Base-by-base conservation (phyloP, 164 flowering plant species). In the Brasenia schreberi region DNA sequence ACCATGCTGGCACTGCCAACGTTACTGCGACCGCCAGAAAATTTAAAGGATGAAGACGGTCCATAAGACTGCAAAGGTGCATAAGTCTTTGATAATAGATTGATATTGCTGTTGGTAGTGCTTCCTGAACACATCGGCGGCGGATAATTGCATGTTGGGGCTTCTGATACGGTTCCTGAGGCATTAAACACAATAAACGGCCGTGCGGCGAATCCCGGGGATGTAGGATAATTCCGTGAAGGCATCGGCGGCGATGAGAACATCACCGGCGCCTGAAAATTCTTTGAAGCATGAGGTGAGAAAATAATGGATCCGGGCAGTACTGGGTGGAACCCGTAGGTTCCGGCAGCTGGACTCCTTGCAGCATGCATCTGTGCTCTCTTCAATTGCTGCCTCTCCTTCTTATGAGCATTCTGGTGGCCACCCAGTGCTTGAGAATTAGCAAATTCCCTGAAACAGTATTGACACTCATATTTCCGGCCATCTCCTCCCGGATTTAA, bases 401-500 rank as follows among this genome's bases (percentile, higher is more conserved):
- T 85, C 72, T 85, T 85, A 75, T 85, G 89, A 1, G 89, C 89
- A 83, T 85, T 85, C 60, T 85, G 89, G 71, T 85, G 89, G 64
- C 89, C 89, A 0, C 89, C 89, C 3, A 85, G 70, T 9, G 89
- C 89, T 58, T 85, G 89, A 0, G 89, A 85, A 75, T 85, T 85
- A 60, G 85, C 84, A 64, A 85, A 85, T 61, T 83, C 87, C 0
- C 89, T 64, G 73, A 77, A 79, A 61, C 89, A 85, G 73, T 85
- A 85, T 68, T 85, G 89, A 67, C 89, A 85, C 85, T 83, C 89
- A 81, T 77, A 85, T 53, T 82, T 85, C 64, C 89, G 75, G 68
- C 74, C 75, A 44, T 68, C 80, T n/a, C 64, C 42, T 27, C 60
- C 17, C 23, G 70, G 53, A 10, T 63, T 67, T 0, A 19, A 62